A percentile compares a stretch with the other conserved stretches of the same genome.
Evolutionary conservation across 2,329 filamentous ascomycete genomes (phyloP).

Genomic region (Trichoderma lentiforme): DNA sequence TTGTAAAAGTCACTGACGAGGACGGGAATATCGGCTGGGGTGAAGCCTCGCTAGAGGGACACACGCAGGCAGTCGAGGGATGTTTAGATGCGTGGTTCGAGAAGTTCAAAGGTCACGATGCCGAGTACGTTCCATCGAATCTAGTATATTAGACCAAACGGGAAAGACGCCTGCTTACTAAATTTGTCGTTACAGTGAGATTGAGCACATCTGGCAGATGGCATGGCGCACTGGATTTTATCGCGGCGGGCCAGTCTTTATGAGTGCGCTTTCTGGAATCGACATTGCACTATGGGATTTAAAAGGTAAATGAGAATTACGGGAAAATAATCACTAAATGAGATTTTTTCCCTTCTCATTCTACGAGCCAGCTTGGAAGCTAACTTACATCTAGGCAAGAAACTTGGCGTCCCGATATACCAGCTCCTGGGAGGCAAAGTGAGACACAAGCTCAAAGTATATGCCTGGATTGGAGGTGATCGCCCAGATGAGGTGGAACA

Average conservation of each 20-base stretch:
- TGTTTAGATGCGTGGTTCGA: constrained; percentile 64
- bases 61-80: constrained; percentile 71
- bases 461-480: constrained; percentile 77
- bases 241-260: constrained; percentile 73
- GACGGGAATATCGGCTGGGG: constrained; percentile 67
- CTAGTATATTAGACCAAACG: background rate
- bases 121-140: constrained; percentile 51
- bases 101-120: constrained; percentile 63
- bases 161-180: background rate
- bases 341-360: background rate
- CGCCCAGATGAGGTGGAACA: constrained; percentile 62
- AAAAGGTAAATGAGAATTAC: constrained; percentile 45
- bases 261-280: constrained; percentile 73
- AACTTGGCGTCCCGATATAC: constrained; percentile 63
- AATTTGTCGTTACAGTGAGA: constrained; percentile 50
- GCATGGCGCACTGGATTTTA: constrained; percentile 72
- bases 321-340: background rate
- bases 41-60: constrained; percentile 70
- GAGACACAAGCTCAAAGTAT: constrained; percentile 66
- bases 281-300: constrained; percentile 81
- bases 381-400: constrained; percentile 35
- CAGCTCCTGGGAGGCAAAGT: constrained; percentile 73
- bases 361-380: background rate
- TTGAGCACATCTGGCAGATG: constrained; percentile 77
- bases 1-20: constrained; percentile 72